These are phyloP conservation scores for Pythium brachiatum DNA, from an alignment of 352 stramenopile species.

Conservation along the genomic window DNA sequence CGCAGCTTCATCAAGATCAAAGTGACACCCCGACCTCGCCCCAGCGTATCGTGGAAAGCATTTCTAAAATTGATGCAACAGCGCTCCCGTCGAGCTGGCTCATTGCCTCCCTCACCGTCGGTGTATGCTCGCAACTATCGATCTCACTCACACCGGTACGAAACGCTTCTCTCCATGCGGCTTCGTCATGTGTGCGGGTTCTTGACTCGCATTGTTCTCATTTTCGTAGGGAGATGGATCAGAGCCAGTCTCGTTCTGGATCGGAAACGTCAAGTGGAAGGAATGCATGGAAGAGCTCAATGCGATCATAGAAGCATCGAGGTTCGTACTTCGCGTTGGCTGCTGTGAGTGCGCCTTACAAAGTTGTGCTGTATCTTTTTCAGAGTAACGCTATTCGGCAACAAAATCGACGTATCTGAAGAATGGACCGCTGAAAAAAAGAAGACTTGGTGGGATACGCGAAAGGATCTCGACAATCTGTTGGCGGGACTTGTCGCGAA, in stretches of 20 bases:
- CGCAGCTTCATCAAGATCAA: background rate
- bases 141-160: slow-evolving; percentile 23
- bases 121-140: slow-evolving; percentile 7
- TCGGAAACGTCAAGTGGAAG: slow-evolving; percentile 41
- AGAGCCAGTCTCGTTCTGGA: slow-evolving; percentile 47
- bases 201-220: background rate
- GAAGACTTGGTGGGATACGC: slow-evolving; percentile 74
- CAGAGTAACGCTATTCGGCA: slow-evolving; percentile 59
- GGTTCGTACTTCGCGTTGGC: slow-evolving; percentile 24
- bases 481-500: slow-evolving; percentile 37
- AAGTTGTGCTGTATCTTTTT: background rate
- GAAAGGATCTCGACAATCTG: slow-evolving; percentile 51
- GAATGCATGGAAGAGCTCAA: slow-evolving; percentile 40
- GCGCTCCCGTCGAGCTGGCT: slow-evolving; percentile 13
- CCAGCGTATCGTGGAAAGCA: background rate
- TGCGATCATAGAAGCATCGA: slow-evolving; percentile 54
- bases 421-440: slow-evolving; percentile 61
- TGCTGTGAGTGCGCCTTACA: background rate
- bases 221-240: slow-evolving; percentile 37
- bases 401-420: slow-evolving; percentile 49
- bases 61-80: background rate
- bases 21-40: background rate
- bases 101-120: slow-evolving; percentile 18
- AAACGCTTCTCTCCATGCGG: background rate
- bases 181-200: no score